Evolutionary conservation across 2,329 filamentous ascomycete genomes (phyloP).

Genomic region (Ustilaginoidea virens): DNA sequence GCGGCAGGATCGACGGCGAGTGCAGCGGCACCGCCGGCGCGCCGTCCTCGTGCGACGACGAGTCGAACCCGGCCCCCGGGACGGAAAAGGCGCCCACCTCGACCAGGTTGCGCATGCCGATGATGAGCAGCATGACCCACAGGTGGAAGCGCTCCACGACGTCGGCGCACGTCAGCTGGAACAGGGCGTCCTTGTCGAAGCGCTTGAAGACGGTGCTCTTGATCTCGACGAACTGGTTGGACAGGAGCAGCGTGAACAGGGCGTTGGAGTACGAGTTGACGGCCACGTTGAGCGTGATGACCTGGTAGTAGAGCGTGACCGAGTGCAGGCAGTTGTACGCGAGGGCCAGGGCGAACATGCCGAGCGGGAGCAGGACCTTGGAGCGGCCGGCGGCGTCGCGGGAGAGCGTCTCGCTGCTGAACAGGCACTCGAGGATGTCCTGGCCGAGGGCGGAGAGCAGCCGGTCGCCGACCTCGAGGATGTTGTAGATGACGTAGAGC

Average conservation of each 20-base stretch:
- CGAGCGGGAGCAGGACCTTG: slow-evolving; percentile 76
- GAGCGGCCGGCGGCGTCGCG: slow-evolving; percentile 77
- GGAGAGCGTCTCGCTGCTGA: slow-evolving; percentile 83
- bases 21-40: slow-evolving; percentile 44
- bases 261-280: slow-evolving; percentile 98
- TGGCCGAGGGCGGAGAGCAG: slow-evolving; percentile 84
- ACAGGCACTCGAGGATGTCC: slow-evolving; percentile 89
- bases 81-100: slow-evolving; percentile 77
- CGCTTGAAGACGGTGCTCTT: slow-evolving; percentile 98
- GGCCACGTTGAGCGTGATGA: slow-evolving; percentile 93
- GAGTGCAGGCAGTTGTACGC: slow-evolving; percentile 81
- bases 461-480: slow-evolving; percentile 83
- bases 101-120: slow-evolving; percentile 88
- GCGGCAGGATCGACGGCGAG: slow-evolving; percentile 63
- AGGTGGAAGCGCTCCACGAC: slow-evolving; percentile 95
- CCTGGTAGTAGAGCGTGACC: slow-evolving; percentile 84
- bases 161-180: slow-evolving; percentile 91
- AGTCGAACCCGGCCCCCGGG: slow-evolving; percentile 34
- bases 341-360: slow-evolving; percentile 78
- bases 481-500: slow-evolving; percentile 96
- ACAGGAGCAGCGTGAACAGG: slow-evolving; percentile 77
- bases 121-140: slow-evolving; percentile 94
- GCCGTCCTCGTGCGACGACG: slow-evolving; percentile 27
- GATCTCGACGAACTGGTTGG: slow-evolving; percentile 98
- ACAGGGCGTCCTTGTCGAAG: slow-evolving; percentile 94